These are phyloP conservation scores for Phytopythium boreale DNA, from an alignment of 352 stramenopile species.

Conservation along the genomic window DNA sequence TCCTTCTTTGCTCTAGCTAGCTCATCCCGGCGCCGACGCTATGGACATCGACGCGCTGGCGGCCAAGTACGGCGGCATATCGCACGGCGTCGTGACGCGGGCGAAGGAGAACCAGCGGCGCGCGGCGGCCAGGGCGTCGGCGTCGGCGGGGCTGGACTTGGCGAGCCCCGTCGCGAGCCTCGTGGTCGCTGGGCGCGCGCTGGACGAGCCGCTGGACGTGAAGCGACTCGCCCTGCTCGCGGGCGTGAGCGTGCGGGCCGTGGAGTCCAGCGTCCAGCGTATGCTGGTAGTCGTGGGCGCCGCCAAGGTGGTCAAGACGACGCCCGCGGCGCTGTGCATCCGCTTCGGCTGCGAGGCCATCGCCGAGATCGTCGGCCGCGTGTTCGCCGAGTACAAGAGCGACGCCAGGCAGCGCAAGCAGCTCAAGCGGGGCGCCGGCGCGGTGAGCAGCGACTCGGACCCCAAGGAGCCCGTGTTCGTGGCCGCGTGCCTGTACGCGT, in stretches of 20 bases:
- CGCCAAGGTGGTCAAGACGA: conserved; percentile 39
- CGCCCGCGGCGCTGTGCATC: conserved; percentile 59
- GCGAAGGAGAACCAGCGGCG: conserved; percentile 55
- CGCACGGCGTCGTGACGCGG: conserved; percentile 41
- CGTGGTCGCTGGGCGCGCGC: conserved; percentile 47
- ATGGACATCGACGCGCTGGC: conserved; percentile 59
- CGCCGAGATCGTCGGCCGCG: conserved; percentile 53
- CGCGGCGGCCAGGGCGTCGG: conserved; percentile 40
- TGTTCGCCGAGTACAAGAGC: conserved; percentile 55
- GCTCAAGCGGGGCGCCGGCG: conserved; percentile 17
- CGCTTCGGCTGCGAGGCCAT: conserved; percentile 68
- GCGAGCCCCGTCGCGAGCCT: conserved; percentile 58
- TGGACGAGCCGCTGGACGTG: conserved; percentile 48
- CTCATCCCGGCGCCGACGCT: too few species aligned
- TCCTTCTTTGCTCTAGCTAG: too few species aligned
- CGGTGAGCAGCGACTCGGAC: conserved; percentile 25
- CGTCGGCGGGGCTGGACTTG: conserved; percentile 22
- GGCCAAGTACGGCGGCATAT: conserved; percentile 48
- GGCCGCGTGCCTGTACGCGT: conserved; percentile 64
- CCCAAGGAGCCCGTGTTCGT: conserved; percentile 48
- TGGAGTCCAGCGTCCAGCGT: conserved; percentile 51
- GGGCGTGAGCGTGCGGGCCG: conserved; percentile 29
- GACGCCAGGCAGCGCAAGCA: conserved; percentile 4
- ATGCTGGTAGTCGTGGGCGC: conserved; percentile 50
- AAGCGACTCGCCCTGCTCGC: conserved; percentile 39